Conservation (phyloP, 495 filamentous ascomycete genomes). For the Beverwykella pulmonaria region DNA sequence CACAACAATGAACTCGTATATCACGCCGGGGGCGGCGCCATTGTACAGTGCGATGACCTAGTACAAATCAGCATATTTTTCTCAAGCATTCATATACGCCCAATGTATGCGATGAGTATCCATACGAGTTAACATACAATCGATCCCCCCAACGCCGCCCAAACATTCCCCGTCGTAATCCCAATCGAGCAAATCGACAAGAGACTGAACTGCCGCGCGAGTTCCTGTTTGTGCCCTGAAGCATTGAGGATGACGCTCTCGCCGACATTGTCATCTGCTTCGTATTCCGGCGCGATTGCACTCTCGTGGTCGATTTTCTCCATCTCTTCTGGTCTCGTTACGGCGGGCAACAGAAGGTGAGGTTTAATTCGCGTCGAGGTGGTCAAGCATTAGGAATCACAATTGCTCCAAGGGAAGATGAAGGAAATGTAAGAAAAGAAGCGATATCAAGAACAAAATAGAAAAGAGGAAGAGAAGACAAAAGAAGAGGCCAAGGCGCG, state of each 20-base stretch:
- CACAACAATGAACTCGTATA: slow-evolving; percentile 62
- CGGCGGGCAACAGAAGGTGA: no score
- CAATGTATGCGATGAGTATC: no score
- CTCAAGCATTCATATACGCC: background rate
- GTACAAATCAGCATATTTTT: slow-evolving; percentile 1
- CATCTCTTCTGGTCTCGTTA: background rate
- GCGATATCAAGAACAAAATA: background rate
- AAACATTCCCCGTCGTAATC: slow-evolving; percentile 61
- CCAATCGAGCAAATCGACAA: slow-evolving; percentile 60
- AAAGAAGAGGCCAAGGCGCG: background rate
- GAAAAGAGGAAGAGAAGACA: background rate
- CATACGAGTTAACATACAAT: slow-evolving; percentile 48
- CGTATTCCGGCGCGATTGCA: slow-evolving; percentile 11
- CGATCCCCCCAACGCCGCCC: slow-evolving; percentile 62
- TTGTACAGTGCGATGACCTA: slow-evolving; percentile 49
- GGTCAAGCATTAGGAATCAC: no score
- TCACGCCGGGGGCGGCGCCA: slow-evolving; percentile 60
- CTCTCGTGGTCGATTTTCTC: slow-evolving; percentile 4
- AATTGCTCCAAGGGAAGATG: background rate
- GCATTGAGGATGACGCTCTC: slow-evolving; percentile 52
- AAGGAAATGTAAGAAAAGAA: background rate
- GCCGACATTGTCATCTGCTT: slow-evolving; percentile 26
- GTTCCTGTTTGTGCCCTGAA: slow-evolving; percentile 61
- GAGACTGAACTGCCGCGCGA: slow-evolving; percentile 63
- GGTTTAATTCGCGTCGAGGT: no score